phyloP scores from a whole-genome alignment of 176 grass and related monocot species.

The Rhynchospora pubera region DNA sequence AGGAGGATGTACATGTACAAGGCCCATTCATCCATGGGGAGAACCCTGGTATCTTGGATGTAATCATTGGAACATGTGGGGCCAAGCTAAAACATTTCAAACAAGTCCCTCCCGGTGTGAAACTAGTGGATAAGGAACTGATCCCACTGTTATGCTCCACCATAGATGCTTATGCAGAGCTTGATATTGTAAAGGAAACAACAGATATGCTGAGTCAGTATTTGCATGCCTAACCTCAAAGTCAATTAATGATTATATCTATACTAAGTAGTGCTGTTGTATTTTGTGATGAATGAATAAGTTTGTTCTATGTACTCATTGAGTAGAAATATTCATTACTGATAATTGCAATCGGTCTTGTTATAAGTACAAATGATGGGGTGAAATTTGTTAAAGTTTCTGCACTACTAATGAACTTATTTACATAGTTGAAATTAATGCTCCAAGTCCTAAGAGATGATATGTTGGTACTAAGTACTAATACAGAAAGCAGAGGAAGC shows the following conservation, averaged over 20 bases:
- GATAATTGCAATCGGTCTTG: too few species aligned
- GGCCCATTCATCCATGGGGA: slow-evolving; percentile 14
- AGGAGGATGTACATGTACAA: slow-evolving; percentile 15
- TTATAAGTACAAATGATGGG: too few species aligned
- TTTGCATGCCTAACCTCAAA: background rate
- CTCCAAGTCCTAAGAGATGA: too few species aligned
- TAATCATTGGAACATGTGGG: background rate
- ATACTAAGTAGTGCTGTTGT: background rate
- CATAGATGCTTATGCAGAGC: slow-evolving; percentile 19
- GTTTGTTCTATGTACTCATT: background rate
- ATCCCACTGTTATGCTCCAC: slow-evolving; percentile 1
- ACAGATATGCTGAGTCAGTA: background rate
- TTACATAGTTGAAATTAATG: too few species aligned
- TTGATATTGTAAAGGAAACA: slow-evolving; percentile 18
- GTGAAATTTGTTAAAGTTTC: too few species aligned
- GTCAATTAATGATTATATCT: background rate
- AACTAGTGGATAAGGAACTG: slow-evolving; percentile 14
- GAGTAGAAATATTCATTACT: background rate
- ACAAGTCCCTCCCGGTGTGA: background rate
- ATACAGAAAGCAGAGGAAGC: background rate
- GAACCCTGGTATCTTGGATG: slow-evolving; percentile 11
- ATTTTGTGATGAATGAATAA: background rate
- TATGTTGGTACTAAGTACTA: too few species aligned
- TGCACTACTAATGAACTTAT: too few species aligned
- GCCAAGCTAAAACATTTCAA: background rate